Percentiles rank a stretch among this genome's conserved stretches.
Conservation (phyloP, 2,329 filamentous ascomycete species). For the Stemphylium beticola region DNA sequence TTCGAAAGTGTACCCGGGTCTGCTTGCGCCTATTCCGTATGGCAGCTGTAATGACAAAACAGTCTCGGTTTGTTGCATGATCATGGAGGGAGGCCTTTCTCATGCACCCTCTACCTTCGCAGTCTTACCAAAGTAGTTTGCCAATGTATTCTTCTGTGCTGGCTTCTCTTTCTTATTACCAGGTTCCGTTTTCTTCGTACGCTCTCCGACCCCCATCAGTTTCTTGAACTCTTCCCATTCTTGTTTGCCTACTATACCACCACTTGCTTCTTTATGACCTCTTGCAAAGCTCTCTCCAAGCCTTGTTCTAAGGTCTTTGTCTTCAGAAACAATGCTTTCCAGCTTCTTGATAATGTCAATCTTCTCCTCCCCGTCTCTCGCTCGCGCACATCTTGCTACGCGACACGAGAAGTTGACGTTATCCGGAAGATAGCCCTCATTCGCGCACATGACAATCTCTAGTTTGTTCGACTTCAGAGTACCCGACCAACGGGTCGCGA, state of each 20-base stretch:
- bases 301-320: constrained; percentile 52
- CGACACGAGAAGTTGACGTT: constrained; percentile 73
- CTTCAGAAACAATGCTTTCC: constrained; percentile 55
- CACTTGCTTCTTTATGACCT: constrained; percentile 71
- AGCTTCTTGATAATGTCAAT: constrained; percentile 69
- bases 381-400: constrained; percentile 62
- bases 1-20: constrained; percentile 3
- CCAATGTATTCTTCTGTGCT: constrained; percentile 42
- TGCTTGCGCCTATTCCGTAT: constrained; percentile 10
- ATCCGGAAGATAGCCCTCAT: constrained; percentile 67
- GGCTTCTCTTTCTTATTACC: constrained; percentile 42
- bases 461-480: constrained; percentile 64
- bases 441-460: constrained; percentile 70
- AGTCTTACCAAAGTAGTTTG: constrained; percentile 40
- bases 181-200: constrained; percentile 49
- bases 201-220: constrained; percentile 65
- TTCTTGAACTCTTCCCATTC: constrained; percentile 71
- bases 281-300: constrained; percentile 69
- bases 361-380: constrained; percentile 55
- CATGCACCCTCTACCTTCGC: constrained; percentile 3
- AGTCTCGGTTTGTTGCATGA: neutral
- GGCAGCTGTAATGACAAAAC: neutral
- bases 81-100: neutral
- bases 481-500: constrained; percentile 71
- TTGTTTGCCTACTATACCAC: constrained; percentile 65